Percentiles rank a stretch among this genome's conserved stretches.
These are phyloP conservation scores for Suillus occidentalis DNA, from an alignment of 768 basidiomycete genomes.

Conservation along the genomic window DNA sequence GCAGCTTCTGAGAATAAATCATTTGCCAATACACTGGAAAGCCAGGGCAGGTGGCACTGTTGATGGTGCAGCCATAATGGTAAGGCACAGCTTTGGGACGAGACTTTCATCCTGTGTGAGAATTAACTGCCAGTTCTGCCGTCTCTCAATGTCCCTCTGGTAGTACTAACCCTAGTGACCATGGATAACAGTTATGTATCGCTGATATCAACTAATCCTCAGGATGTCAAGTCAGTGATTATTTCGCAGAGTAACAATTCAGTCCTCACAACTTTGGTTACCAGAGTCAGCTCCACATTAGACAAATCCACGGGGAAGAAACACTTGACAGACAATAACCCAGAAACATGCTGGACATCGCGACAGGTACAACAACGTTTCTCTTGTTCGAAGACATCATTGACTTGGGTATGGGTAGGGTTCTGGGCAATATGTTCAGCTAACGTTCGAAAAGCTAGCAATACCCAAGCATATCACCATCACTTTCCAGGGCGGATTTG, in stretches of 20 bases:
- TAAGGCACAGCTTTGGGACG: too few relatives aligned
- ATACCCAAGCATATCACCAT: constrained; percentile 54
- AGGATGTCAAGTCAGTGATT: constrained; percentile 39
- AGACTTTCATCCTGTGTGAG: not conserved
- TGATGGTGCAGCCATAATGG: not conserved
- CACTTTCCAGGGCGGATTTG: constrained; percentile 88
- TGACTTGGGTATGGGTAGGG: constrained; percentile 46
- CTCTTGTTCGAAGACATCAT: not conserved
- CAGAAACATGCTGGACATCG: constrained; percentile 86
- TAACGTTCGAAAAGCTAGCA: constrained; percentile 54
- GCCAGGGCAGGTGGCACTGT: not conserved
- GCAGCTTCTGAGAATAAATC: constrained; percentile 20
- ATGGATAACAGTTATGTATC: constrained; percentile 25
- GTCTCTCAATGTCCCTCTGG: too few relatives aligned
- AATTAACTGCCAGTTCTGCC: not conserved
- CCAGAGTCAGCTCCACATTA: constrained; percentile 77
- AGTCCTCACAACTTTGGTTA: constrained; percentile 10
- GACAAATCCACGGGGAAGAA: constrained; percentile 75
- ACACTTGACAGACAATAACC: constrained; percentile 63
- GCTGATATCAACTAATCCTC: constrained; percentile 15
- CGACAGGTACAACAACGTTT: constrained; percentile 54
- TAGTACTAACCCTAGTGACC: not conserved
- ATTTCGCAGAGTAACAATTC: constrained; percentile 33
- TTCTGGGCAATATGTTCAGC: constrained; percentile 72
- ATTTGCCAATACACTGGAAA: too few relatives aligned